Evolutionary conservation across 768 basidiomycete species (phyloP).

Genomic region (Psilocybe cyanescens): DNA sequence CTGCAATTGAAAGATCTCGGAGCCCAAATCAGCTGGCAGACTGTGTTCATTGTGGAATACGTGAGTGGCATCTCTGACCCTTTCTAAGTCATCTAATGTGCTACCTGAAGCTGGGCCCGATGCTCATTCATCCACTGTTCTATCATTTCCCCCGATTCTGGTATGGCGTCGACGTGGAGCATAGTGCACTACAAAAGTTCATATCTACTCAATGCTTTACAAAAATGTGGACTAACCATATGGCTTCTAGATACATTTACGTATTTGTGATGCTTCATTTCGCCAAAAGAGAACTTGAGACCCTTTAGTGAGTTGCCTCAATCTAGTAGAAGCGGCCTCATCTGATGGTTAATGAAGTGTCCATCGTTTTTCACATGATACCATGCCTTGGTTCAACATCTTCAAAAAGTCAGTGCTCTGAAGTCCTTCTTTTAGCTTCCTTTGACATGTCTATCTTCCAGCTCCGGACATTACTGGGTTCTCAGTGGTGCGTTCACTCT

Average conservation of each 20-base stretch:
- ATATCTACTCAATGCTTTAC: slow-evolving; percentile 12
- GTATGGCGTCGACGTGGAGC: slow-evolving; percentile 72
- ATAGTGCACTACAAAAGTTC: slow-evolving; percentile 80
- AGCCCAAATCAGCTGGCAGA: slow-evolving; percentile 85
- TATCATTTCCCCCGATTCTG: slow-evolving; percentile 72
- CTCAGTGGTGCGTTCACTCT: slow-evolving; percentile 52
- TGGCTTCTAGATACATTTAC: slow-evolving; percentile 56
- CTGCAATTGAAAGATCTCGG: slow-evolving; percentile 89
- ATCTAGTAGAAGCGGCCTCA: slow-evolving; percentile 2
- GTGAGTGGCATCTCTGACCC: slow-evolving; percentile 48
- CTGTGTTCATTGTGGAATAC: slow-evolving; percentile 94
- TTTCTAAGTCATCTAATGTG: slow-evolving; percentile 10
- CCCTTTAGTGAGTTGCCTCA: slow-evolving; percentile 69
- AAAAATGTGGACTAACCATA: neutral
- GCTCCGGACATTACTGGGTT: slow-evolving; percentile 89
- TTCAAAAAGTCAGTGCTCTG: slow-evolving; percentile 80
- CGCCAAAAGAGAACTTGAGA: slow-evolving; percentile 90
- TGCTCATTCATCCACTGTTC: slow-evolving; percentile 86
- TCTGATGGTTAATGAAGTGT: slow-evolving; percentile 50
- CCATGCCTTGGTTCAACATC: slow-evolving; percentile 86
- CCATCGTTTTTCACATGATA: slow-evolving; percentile 94
- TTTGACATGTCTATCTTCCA: slow-evolving; percentile 31
- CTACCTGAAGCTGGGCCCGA: slow-evolving; percentile 70
- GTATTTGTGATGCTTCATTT: slow-evolving; percentile 86
- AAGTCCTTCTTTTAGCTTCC: neutral